Evolutionary conservation across 352 stramenopile species (phyloP), one percentile per base, ranked within the genome.

Genomic region (Pythium phragmitis): DNA sequence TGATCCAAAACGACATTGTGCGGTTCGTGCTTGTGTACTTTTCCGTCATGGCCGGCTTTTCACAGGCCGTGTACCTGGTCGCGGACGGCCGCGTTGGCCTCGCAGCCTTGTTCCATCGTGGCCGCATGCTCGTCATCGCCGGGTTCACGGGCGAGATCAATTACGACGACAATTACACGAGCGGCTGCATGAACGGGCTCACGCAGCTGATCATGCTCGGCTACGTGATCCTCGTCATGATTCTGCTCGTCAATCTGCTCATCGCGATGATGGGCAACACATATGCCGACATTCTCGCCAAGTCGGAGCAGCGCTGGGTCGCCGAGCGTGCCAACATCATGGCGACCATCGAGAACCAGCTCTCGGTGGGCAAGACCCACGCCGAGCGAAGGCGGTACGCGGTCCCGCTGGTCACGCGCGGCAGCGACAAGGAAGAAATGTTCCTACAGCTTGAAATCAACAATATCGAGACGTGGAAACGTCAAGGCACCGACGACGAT

Each of bases 251-350:
- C 8, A 90, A 87, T 51, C 48, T 88, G 36, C 74, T 88, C 0
- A 87, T 90, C 19, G 79, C 81, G 43, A 88, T 87, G 79, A 89
- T 89, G 80, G 80, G 77, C 12, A 87, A 89, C 64, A 86, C 77
- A 26, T 89, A 89, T 54, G 71, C 70, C 6, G 70, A 82, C 21
- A 80, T 89, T 49, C 36, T 86, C n/a, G 67, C 85, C 48, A 74
- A 82, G 30, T 76, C 77, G 0, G 77, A 86, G 60, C 80, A 89
- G 49, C 70, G 77, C 14, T 89, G 80, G 77, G 71, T 86, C 14
- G 80, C 80, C 4, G 80, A 87, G 58, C 74, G 78, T 23, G 77
- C 80, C 16, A 87, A 89, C 34, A 85, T 89, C 63, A 89, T 89
- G 78, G 30, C 72, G 13, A 76, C 75, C 3, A 84, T 85, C 60